Conservation (phyloP, 257 asterid genomes). For the Capsicum rhomboideum region DNA sequence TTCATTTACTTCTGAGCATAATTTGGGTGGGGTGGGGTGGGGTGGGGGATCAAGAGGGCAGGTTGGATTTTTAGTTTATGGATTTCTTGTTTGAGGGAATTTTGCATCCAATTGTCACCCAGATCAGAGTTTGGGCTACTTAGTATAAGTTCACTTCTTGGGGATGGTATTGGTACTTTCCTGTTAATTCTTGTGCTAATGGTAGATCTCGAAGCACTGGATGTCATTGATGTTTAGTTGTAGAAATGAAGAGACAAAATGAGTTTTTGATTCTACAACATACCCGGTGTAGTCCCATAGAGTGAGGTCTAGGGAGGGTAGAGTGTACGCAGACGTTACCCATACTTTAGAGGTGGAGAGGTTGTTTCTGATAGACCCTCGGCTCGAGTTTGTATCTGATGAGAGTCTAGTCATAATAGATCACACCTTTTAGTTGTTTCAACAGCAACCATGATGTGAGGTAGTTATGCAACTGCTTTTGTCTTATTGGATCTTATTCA, state of each 20-base stretch:
- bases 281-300: too few species aligned
- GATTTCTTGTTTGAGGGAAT: background rate
- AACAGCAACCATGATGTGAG: background rate
- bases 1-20: background rate
- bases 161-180: background rate
- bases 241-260: background rate
- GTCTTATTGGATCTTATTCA: background rate
- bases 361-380: too few species aligned
- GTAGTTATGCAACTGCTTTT: background rate
- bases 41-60: background rate
- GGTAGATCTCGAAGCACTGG: background rate
- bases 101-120: background rate
- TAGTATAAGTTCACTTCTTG: background rate
- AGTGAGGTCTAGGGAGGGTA: too few species aligned
- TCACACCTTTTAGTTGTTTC: background rate
- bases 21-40: too few species aligned
- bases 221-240: too few species aligned
- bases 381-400: background rate
- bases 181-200: background rate
- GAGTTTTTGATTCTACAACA: background rate
- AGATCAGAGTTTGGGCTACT: background rate
- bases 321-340: too few species aligned
- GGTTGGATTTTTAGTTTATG: background rate
- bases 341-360: too few species aligned
- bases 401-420: background rate